Conservation (phyloP, 2,329 filamentous ascomycete species). For the Colletotrichum eleusines region DNA sequence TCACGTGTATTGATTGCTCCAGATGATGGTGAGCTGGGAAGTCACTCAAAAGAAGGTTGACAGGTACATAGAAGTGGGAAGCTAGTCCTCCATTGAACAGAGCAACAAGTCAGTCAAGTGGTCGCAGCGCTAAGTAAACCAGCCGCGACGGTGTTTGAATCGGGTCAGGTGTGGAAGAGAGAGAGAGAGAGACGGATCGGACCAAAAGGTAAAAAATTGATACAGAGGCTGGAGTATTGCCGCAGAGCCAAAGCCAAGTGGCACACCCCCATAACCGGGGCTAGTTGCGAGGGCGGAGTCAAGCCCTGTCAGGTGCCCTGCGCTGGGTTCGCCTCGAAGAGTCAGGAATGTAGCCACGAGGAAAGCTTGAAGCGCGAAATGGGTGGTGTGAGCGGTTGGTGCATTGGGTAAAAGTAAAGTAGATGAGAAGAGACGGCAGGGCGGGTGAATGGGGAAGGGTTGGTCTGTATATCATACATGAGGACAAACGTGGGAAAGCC, state of each 20-base stretch:
- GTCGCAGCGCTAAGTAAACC: constrained; percentile 11
- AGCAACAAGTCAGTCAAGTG: constrained; percentile 15
- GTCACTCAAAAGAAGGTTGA: background rate
- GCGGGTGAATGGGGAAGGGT: background rate
- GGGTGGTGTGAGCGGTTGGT: constrained; percentile 4
- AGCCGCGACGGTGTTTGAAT: constrained; percentile 15
- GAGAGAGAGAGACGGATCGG: background rate
- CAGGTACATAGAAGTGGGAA: background rate
- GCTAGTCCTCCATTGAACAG: constrained; percentile 3
- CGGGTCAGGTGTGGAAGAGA: constrained; percentile 8
- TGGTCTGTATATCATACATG: background rate
- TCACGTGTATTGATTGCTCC: constrained; percentile 23
- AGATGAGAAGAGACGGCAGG: background rate
- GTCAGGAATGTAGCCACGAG: constrained; percentile 29
- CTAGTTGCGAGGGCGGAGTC: constrained; percentile 42
- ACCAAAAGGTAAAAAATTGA: constrained; percentile 7
- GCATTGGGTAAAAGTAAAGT: background rate
- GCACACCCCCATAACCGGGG: constrained; percentile 35
- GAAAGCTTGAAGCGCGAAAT: constrained; percentile 31
- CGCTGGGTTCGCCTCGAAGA: constrained; percentile 39
- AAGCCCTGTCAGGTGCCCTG: constrained; percentile 38
- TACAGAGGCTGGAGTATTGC: constrained; percentile 42
- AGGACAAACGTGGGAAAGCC: background rate
- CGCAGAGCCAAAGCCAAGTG: constrained; percentile 32
- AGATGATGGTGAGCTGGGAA: background rate